Percentiles rank a stretch among this genome's conserved stretches.
Evolutionary conservation across 2,329 filamentous ascomycete genomes (phyloP).

Genomic region (Waltergamsia citrina): DNA sequence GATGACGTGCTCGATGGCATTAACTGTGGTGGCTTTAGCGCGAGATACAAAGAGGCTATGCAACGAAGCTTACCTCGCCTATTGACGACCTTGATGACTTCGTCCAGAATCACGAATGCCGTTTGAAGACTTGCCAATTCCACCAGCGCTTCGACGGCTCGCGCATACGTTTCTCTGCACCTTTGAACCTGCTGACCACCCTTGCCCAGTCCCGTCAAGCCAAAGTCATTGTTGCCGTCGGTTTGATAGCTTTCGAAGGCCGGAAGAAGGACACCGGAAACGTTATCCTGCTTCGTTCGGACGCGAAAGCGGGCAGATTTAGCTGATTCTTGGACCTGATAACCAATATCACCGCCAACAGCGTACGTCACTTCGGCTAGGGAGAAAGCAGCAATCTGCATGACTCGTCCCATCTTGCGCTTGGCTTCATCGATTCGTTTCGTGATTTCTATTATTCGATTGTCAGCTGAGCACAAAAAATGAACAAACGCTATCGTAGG

Average conservation of each 20-base stretch:
- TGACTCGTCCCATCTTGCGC: conserved; percentile 97
- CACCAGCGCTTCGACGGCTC: conserved; percentile 91
- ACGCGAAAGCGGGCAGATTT: conserved; percentile 89
- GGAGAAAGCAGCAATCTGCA: conserved; percentile 98
- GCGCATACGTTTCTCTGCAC: conserved; percentile 89
- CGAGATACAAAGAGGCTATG: conserved; percentile 1
- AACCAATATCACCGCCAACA: conserved; percentile 88
- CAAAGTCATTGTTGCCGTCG: conserved; percentile 92
- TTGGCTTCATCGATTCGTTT: conserved; percentile 97
- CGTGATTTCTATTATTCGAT: conserved; percentile 81
- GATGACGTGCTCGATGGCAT: conserved; percentile 93
- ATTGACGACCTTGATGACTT: conserved; percentile 99
- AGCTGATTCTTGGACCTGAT: conserved; percentile 94
- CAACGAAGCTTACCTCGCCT: conserved; percentile 60
- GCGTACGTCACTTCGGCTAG: conserved; percentile 96
- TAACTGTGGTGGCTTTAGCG: conserved; percentile 48
- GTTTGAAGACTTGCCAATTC: conserved; percentile 94
- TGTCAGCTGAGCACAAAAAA: not conserved
- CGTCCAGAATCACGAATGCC: conserved; percentile 93
- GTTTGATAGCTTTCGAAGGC: conserved; percentile 85
- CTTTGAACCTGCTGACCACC: conserved; percentile 94
- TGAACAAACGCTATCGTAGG: too few species aligned
- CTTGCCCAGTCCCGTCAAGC: conserved; percentile 89
- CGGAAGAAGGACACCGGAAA: conserved; percentile 90
- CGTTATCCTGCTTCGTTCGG: conserved; percentile 94